phyloP scores from a whole-genome alignment of 176 grass and related monocot genomes.

The Lolium perenne region DNA sequence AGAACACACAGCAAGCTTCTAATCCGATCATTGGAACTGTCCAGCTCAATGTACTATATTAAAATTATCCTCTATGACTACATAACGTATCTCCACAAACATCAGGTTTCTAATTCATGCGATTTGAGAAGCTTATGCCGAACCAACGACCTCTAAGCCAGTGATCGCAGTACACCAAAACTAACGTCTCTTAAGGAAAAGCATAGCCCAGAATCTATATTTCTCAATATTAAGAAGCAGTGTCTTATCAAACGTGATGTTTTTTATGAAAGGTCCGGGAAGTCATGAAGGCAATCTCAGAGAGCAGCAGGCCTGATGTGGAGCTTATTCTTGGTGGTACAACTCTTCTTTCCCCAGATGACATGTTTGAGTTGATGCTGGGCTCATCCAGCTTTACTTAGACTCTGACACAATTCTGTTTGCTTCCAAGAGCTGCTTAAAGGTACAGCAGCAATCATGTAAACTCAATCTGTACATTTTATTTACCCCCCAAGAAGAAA shows the following conservation, averaged over 20 bases:
- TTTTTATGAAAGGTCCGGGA: constrained; percentile 75
- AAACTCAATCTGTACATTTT: constrained; percentile 41
- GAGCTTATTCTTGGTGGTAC: constrained; percentile 94
- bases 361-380: constrained; percentile 93
- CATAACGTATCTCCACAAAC: too few species aligned
- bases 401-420: neutral
- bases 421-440: constrained; percentile 19
- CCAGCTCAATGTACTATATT: neutral
- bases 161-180: constrained; percentile 22
- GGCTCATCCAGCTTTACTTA: constrained; percentile 53
- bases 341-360: constrained; percentile 79
- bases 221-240: neutral
- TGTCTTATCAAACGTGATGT: constrained; percentile 30
- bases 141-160: neutral
- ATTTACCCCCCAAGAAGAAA: neutral
- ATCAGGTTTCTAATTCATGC: neutral
- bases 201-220: neutral
- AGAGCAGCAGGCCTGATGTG: constrained; percentile 68
- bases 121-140: neutral
- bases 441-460: constrained; percentile 30
- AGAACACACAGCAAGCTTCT: constrained; percentile 3
- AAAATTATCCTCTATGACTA: neutral
- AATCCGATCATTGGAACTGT: constrained; percentile 1
- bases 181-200: constrained; percentile 13
- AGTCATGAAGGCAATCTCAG: constrained; percentile 82